phyloP scores from a whole-genome alignment of 1,284 basidiomycete species.

The Cutaneotrichosporon cavernicola region DNA sequence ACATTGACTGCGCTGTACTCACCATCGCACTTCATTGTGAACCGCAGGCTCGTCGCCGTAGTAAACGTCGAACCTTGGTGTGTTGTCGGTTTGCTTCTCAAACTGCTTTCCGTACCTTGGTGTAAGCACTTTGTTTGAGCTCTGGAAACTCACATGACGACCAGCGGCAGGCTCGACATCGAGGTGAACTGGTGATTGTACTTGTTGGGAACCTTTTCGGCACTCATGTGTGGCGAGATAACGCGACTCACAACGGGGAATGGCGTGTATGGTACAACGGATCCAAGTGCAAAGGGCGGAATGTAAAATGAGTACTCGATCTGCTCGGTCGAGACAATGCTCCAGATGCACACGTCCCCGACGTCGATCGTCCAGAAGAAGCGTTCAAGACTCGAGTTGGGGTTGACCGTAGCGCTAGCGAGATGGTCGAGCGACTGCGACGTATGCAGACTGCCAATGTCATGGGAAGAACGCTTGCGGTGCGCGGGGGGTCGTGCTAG shows the following conservation, averaged over 20 bases:
- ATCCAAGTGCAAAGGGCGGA: slow-evolving; percentile 59
- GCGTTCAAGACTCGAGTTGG: slow-evolving; percentile 14
- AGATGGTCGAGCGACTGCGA: slow-evolving; percentile 28
- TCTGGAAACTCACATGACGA: slow-evolving; percentile 41
- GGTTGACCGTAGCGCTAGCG: slow-evolving; percentile 13
- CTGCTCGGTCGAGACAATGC: slow-evolving; percentile 51
- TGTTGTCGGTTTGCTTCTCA: slow-evolving; percentile 69
- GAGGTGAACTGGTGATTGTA: slow-evolving; percentile 42
- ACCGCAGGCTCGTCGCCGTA: slow-evolving; percentile 83
- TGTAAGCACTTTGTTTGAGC: slow-evolving; percentile 26
- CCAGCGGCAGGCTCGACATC: slow-evolving; percentile 35
- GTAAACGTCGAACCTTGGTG: slow-evolving; percentile 60
- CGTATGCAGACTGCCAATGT: slow-evolving; percentile 16
- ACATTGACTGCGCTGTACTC: slow-evolving; percentile 48
- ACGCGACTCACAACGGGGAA: slow-evolving; percentile 81
- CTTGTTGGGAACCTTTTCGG: slow-evolving; percentile 31
- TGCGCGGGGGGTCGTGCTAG: slow-evolving; percentile 35
- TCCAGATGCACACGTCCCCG: slow-evolving; percentile 47
- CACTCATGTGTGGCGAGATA: slow-evolving; percentile 64
- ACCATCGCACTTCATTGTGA: slow-evolving; percentile 82
- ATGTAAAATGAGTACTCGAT: slow-evolving; percentile 80
- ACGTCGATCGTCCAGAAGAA: slow-evolving; percentile 44
- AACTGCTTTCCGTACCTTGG: slow-evolving; percentile 89
- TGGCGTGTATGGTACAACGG: slow-evolving; percentile 74
- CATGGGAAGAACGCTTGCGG: slow-evolving; percentile 39